Conservation (phyloP, 1,284 basidiomycete species). For the Gomphus bonarii region DNA sequence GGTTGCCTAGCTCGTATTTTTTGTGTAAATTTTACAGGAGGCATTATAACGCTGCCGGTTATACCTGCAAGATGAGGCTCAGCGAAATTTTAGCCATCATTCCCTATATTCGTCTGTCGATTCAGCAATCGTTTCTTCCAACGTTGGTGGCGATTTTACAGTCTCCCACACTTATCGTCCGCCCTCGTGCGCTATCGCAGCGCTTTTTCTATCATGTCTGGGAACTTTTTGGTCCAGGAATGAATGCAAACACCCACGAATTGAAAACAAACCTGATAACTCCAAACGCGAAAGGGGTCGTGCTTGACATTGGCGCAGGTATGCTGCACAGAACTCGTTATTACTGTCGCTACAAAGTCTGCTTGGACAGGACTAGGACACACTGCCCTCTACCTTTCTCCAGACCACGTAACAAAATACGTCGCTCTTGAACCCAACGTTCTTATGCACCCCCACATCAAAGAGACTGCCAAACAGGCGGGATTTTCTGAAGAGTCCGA, state of each 20-base stretch:
- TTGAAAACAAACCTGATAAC: conserved; percentile 42
- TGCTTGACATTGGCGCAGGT: conserved; percentile 67
- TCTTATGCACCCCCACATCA: conserved; percentile 53
- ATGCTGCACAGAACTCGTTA: conserved; percentile 9
- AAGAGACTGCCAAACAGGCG: conserved; percentile 42
- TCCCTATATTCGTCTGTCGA: conserved; percentile 28
- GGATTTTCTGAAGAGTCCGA: conserved; percentile 22
- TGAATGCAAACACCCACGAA: conserved; percentile 32
- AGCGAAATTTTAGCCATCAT: conserved; percentile 30
- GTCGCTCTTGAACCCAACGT: conserved; percentile 59
- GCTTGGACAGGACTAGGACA: conserved; percentile 44
- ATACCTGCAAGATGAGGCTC: conserved; percentile 32
- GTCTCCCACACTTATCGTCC: conserved; percentile 35
- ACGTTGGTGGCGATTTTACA: conserved; percentile 33
- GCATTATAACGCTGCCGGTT: background rate
- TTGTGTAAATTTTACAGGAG: no score
- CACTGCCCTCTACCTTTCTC: conserved; percentile 47
- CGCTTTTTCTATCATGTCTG: conserved; percentile 54
- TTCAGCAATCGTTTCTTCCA: conserved; percentile 35
- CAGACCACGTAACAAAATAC: conserved; percentile 44
- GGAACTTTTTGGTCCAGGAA: conserved; percentile 36
- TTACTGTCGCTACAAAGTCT: background rate
- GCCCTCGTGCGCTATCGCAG: conserved; percentile 35
- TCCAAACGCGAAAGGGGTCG: conserved; percentile 44
- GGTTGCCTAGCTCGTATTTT: no score